Conservation (phyloP, 441 rosid species). For the Hura crepitans region DNA sequence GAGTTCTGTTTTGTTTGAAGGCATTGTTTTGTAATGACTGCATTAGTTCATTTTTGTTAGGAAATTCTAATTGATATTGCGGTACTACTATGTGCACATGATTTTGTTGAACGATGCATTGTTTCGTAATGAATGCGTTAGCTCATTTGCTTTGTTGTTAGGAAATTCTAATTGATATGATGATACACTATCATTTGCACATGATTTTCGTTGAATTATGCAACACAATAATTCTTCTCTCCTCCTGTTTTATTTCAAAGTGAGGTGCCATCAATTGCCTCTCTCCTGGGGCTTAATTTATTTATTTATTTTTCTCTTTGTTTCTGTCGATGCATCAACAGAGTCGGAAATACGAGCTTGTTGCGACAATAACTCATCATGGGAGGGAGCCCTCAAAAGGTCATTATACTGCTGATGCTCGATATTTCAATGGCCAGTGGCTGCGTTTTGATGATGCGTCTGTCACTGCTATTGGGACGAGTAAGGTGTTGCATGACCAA, state of each 20-base stretch:
- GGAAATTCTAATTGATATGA: background rate
- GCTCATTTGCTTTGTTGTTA: background rate
- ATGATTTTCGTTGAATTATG: background rate
- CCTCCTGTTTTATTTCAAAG: background rate
- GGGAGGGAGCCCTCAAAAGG: constrained; percentile 94
- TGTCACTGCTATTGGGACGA: constrained; percentile 57
- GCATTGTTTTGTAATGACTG: background rate
- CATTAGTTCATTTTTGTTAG: too few species aligned
- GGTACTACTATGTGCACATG: too few species aligned
- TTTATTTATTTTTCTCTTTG: background rate
- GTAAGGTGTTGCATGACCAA: constrained; percentile 79
- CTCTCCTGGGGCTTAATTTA: background rate
- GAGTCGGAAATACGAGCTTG: constrained; percentile 87
- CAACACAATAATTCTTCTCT: too few species aligned
- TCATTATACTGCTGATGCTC: constrained; percentile 86
- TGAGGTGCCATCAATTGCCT: background rate
- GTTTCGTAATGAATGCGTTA: background rate
- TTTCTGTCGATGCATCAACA: constrained; percentile 22
- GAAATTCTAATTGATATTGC: too few species aligned
- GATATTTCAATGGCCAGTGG: constrained; percentile 66
- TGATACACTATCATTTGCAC: too few species aligned
- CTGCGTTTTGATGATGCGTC: constrained; percentile 84
- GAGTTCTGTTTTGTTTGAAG: background rate
- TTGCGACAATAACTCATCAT: constrained; percentile 87
- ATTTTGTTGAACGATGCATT: too few species aligned